Evolutionary conservation across 352 stramenopile species (phyloP), one percentile per base, ranked within the genome.

Genomic region (Aphanomyces invadans): DNA sequence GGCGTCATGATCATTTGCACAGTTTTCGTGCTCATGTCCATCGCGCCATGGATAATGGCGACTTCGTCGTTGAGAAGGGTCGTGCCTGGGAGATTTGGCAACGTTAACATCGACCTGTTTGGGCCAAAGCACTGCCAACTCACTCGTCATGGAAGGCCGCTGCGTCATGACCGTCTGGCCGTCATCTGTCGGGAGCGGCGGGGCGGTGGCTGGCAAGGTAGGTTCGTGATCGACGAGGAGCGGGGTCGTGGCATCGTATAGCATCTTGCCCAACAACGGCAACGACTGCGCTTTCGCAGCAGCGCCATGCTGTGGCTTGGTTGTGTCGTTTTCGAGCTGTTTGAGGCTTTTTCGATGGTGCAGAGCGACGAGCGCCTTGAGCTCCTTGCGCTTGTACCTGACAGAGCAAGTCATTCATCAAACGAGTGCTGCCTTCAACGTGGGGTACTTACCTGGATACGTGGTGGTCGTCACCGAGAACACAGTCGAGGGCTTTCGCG

Each of bases 331-430:
- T 19, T 52, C 5, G 9, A 52, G 12, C 44, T 25, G 21, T 4
- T 52, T 52, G 10, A 26, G 44, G 23, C 44, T 52, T 19, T 57
- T 21, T 38, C 29, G 21, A n/a, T 75, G 73, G 53, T 92, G 81
- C 2, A 95, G 73, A n/a, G 87, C 75, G 26, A 98, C 79, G 21
- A 97, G 77, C 38, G 90, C 92, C 65, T 89, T 86, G 26, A 98
- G 76, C 71, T 98, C 90, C 21, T 85, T 79, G 32, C 90, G 80
- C 70, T 96, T 96, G 79, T 96, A 97, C 11, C 51, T 79, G n/a
- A 70, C 1, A 54, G 7, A 42, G 7, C 36, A 42, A 15, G 36
- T 7, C 36, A 7, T 7, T 15, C 36, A n/a, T n/a, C n/a, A n/a
- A n/a, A n/a, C n/a, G n/a, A n/a, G n/a, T n/a, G n/a, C n/a, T n/a